Evolutionary conservation across 192 early-diverging fungal species (phyloP), one percentile per base, ranked within the genome.

Genomic region (Funneliformis mosseae): DNA sequence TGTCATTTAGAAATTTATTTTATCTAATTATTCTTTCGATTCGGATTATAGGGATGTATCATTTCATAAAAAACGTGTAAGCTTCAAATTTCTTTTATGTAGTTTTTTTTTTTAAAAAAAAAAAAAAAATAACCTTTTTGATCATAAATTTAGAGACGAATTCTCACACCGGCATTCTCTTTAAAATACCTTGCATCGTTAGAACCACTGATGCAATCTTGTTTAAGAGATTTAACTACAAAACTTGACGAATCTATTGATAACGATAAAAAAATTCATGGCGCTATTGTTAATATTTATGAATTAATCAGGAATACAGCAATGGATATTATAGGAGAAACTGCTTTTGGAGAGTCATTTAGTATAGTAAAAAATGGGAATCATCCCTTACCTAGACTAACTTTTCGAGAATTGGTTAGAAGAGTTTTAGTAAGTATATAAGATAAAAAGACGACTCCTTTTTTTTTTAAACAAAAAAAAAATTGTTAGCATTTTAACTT

Each of bases 91-190:
- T 25, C 5, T 68, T 9, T 18, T 28, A 8, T 38, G 9, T 70
- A 12, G 23, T 3, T 39, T 8, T 25, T 23, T 50, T 9, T 45
- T 68, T 33, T 38, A 60, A 7, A 43, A 42, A 25, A 23, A 23
- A 0, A 14, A 21, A 33, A 33, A 18, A 45, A 28, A 9, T 50
- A 10, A 50, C 21, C 8, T 7, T 68, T 45, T 38, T 68, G 76
- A 38, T 46, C 28, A 9, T 25, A 43, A 8, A 41, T 70, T 25
- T 86, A 89, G 88, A 76, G 90, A 72, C 84, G 86, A 25, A 64
- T 85, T 23, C 79, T 91, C 12, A 82, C 90, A 16, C 90, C 90
- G 2, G 88, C 90, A 14, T 90, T 90, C 74, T 85, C 87, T 18
- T 66, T 90, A n/a, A 85, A 86, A 38, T 85, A 91, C 62, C 78